Evolutionary conservation across 345 rosid genomes (phyloP).

Genomic region (Eucalyptus erythrocorys): DNA sequence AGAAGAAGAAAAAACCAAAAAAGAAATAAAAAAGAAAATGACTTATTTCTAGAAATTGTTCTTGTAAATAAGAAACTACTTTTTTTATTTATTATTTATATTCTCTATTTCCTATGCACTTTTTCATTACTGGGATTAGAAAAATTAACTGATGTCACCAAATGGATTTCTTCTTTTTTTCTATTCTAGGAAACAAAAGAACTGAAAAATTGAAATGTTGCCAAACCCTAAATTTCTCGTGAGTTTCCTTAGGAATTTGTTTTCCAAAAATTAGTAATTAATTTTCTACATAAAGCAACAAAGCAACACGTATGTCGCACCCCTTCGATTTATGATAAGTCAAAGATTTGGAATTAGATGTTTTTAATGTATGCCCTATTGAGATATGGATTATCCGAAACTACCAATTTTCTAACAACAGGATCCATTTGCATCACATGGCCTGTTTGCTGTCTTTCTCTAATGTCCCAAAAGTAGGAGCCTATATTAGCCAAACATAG

Average conservation of each 20-base stretch:
- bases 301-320: not conserved
- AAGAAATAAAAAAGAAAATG: too few species aligned
- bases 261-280: not conserved
- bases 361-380: not conserved
- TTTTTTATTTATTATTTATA: too few species aligned
- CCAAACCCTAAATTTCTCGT: not conserved
- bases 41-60: too few species aligned
- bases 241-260: not conserved
- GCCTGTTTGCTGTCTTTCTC: not conserved
- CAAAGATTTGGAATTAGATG: not conserved
- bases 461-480: not conserved
- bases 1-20: too few species aligned
- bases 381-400: not conserved
- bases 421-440: not conserved
- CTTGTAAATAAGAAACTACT: too few species aligned
- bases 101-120: too few species aligned
- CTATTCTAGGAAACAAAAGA: too few species aligned
- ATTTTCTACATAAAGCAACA: not conserved
- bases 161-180: too few species aligned
- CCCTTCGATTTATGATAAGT: not conserved
- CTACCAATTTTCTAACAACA: not conserved
- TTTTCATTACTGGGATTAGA: too few species aligned
- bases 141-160: too few species aligned
- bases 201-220: too few species aligned
- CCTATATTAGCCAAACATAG: not conserved